Base-by-base conservation (phyloP, 202 grass and related monocot genomes). In the Digitaria exilis region DNA sequence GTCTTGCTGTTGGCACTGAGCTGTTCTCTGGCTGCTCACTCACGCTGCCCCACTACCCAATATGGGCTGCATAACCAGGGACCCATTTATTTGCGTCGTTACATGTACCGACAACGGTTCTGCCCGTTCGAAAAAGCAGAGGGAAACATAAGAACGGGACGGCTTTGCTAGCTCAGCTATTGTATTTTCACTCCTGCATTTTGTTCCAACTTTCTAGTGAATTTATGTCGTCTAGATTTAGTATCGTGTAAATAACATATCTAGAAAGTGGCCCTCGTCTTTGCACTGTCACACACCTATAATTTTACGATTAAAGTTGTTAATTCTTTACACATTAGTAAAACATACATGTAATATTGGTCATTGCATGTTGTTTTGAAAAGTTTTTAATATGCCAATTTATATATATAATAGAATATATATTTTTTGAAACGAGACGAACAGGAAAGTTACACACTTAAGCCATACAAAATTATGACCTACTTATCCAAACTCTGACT, bases 1-100 rank as follows among this genome's bases (percentile, higher is more conserved):
- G 84, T 87, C 80, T 17, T 29, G 55, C 55, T 70, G 84, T 60
- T 90, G 88, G 88, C 88, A 76, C 69, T 54, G 67, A n/a, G 80
- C 68, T 80, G 70, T 68, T 86, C 72, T 75, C 60, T 74, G 74
- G 26, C 65, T 21, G 59, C 65, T 78, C 52, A 26, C 37, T 72
- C 84, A 7, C 65, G 37, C 75, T 73, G 57, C 68, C 63, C 82
- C 61, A 69, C 88, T 80, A 75, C 80, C 84, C 88, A 76, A 75
- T 75, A 82, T 63, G 67, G 65, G 50, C 78, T 42, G 41, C 83
- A 82, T 60, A 82, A 90, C 60, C 31, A 54, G 83, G 18, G 30
- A 26, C 62, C 75, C 62, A 69, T 26, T 54, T 43, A 75, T 2
- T 60, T 46, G 52, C n/a, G 54, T 14, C 21, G 24, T 54, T 69